phyloP scores from a whole-genome alignment of 768 basidiomycete genomes.

The Lentinula aciculospora region DNA sequence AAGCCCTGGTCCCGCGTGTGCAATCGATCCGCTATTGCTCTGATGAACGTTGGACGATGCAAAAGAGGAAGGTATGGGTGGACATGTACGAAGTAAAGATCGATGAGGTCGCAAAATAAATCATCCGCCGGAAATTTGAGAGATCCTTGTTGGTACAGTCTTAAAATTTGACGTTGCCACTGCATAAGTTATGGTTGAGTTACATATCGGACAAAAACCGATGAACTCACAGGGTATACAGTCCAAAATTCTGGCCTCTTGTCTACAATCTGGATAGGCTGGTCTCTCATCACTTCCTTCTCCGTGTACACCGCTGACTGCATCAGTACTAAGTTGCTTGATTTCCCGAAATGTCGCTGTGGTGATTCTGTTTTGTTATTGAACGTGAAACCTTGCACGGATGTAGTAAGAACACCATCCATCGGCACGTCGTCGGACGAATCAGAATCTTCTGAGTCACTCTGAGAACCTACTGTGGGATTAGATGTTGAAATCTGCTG shows the following conservation, averaged over 20 bases:
- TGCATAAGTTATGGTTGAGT: too few species aligned
- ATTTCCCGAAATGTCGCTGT: conserved; percentile 10
- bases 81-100: conserved; percentile 39
- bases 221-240: conserved; percentile 22
- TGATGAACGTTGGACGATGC: conserved; percentile 45
- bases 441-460: not conserved
- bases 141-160: not conserved
- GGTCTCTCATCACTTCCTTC: conserved; percentile 26
- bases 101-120: conserved; percentile 33
- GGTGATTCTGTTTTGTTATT: not conserved
- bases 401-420: not conserved
- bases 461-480: not conserved
- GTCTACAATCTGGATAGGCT: not conserved
- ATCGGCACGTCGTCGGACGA: not conserved
- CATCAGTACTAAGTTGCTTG: conserved; percentile 47
- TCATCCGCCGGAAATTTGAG: conserved; percentile 26
- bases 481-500: not conserved
- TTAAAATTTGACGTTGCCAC: not conserved
- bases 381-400: not conserved
- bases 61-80: conserved; percentile 41
- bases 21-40: conserved; percentile 17
- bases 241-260: conserved; percentile 13
- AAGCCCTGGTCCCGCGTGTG: conserved; percentile 20
- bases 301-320: conserved; percentile 32
- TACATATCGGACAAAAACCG: conserved; percentile 1